phyloP scores from a whole-genome alignment of 345 rosid species.

The Balakata baccata region DNA sequence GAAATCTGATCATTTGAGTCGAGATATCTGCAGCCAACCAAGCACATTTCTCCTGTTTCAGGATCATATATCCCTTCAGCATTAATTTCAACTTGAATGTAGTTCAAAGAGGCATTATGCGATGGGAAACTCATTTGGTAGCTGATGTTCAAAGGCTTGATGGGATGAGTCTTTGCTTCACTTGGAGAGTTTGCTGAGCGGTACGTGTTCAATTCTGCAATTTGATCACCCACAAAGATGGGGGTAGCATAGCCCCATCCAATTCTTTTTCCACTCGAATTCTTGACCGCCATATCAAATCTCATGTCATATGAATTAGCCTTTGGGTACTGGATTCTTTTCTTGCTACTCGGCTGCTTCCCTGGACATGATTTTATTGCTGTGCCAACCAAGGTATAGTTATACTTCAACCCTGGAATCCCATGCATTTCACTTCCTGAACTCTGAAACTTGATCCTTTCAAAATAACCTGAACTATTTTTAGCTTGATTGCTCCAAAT shows the following conservation, averaged over 20 bases:
- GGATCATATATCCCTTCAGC: slow-evolving; percentile 35
- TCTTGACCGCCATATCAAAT: slow-evolving; percentile 19
- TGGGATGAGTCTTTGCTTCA: too few species aligned
- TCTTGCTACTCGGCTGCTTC: background rate
- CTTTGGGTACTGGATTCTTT: slow-evolving; percentile 23
- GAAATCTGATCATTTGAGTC: background rate
- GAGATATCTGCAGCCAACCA: slow-evolving; percentile 23
- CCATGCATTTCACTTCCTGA: background rate
- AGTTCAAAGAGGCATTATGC: background rate
- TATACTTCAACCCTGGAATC: slow-evolving; percentile 31
- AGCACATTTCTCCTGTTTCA: slow-evolving; percentile 30
- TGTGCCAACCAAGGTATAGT: slow-evolving; percentile 22
- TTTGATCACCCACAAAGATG: slow-evolving; percentile 29
- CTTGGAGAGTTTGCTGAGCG: background rate
- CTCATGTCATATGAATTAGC: slow-evolving; percentile 23
- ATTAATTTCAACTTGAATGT: background rate
- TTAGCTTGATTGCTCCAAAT: slow-evolving; percentile 24
- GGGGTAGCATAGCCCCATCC: slow-evolving; percentile 23
- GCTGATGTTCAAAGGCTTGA: slow-evolving; percentile 27
- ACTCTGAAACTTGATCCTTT: slow-evolving; percentile 5
- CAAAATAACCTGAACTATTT: too few species aligned
- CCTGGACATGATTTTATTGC: slow-evolving; percentile 12
- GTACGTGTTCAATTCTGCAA: background rate
- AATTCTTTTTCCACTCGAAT: background rate
- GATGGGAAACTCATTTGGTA: slow-evolving; percentile 16